Evolutionary conservation across 2,329 filamentous ascomycete genomes (phyloP).

Genomic region (Ceratocystis albifundus): DNA sequence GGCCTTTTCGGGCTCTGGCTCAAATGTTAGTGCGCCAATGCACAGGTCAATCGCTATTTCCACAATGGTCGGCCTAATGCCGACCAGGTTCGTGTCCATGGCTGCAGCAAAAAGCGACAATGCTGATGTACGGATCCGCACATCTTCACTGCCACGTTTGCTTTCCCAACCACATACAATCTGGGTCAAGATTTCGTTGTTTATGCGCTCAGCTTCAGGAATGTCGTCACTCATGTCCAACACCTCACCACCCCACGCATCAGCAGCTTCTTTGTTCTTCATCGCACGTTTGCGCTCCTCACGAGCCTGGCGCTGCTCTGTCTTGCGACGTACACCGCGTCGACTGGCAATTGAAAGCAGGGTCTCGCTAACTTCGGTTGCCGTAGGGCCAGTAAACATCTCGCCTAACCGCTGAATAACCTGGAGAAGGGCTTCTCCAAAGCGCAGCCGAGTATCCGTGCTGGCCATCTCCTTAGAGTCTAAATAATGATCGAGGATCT

Average conservation of each 20-base stretch:
- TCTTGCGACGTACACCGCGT: slow-evolving; percentile 49
- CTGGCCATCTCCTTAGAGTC: slow-evolving; percentile 47
- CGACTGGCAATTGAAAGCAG: slow-evolving; percentile 55
- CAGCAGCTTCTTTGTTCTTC: slow-evolving; percentile 38
- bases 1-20: slow-evolving; percentile 46
- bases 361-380: slow-evolving; percentile 42
- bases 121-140: slow-evolving; percentile 57
- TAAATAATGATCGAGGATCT: slow-evolving; percentile 56
- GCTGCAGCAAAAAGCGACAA: slow-evolving; percentile 51
- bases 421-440: slow-evolving; percentile 56
- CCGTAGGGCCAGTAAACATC: slow-evolving; percentile 44
- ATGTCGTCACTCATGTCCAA: slow-evolving; percentile 39
- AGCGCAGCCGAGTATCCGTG: slow-evolving; percentile 53
- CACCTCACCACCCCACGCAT: slow-evolving; percentile 45
- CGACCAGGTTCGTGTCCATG: slow-evolving; percentile 49
- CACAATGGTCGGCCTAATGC: slow-evolving; percentile 42
- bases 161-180: slow-evolving; percentile 59
- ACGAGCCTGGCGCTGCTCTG: slow-evolving; percentile 43
- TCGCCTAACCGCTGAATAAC: slow-evolving; percentile 50
- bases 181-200: slow-evolving; percentile 41
- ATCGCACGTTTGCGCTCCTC: slow-evolving; percentile 40
- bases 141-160: slow-evolving; percentile 54
- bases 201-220: slow-evolving; percentile 35
- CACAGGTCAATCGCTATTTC: slow-evolving; percentile 51
- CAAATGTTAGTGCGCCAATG: slow-evolving; percentile 50